phyloP scores from a whole-genome alignment of 164 flowering plant species.

The Tetrastigma voinierianum region DNA sequence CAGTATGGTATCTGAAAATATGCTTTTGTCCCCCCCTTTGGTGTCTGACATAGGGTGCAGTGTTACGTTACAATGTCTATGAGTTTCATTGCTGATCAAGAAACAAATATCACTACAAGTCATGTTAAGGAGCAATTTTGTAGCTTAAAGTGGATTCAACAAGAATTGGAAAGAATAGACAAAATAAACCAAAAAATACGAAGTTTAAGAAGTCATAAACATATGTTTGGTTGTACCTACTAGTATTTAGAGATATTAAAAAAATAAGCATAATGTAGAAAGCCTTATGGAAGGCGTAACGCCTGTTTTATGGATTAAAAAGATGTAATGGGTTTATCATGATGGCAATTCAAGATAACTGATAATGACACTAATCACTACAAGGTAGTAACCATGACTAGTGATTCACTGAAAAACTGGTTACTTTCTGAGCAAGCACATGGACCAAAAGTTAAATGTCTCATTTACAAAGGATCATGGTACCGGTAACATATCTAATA shows the following conservation, averaged over 20 bases:
- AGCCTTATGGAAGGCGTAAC: no score
- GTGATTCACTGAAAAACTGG: neutral
- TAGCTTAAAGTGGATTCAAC: neutral
- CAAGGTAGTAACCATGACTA: neutral
- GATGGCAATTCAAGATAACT: neutral
- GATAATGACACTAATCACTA: neutral
- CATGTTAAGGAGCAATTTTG: neutral
- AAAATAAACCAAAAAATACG: no score
- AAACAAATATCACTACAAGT: neutral
- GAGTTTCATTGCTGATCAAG: constrained; percentile 29
- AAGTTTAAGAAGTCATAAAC: no score
- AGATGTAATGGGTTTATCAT: neutral
- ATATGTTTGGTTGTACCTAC: no score
- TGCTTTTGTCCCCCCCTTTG: constrained; percentile 28
- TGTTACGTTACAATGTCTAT: constrained; percentile 45
- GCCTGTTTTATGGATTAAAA: neutral
- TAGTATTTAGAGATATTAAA: no score
- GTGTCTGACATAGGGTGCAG: constrained; percentile 25
- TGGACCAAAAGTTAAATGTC: neutral
- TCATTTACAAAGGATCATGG: neutral
- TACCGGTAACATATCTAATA: neutral
- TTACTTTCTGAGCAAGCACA: neutral
- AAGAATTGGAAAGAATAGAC: no score
- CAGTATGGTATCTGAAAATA: constrained; percentile 35
- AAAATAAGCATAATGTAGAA: no score